Percentiles rank a stretch among this genome's conserved stretches.
Conservation (phyloP, 2,329 filamentous ascomycete species). For the Lasiodiplodia sp. region DNA sequence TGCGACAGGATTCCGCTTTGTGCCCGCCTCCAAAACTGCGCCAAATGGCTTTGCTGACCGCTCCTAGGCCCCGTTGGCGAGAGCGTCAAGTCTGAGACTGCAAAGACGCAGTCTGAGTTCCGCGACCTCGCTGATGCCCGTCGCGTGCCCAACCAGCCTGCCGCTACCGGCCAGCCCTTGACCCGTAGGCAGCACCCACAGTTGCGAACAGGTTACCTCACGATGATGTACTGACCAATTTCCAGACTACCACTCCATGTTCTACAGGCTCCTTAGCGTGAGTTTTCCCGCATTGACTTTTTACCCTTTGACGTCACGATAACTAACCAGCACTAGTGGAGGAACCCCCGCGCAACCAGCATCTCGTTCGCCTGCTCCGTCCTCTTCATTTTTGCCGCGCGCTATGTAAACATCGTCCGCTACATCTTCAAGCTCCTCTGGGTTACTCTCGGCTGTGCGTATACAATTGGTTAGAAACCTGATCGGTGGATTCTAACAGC, state of each 20-base stretch:
- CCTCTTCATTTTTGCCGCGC: constrained; percentile 66
- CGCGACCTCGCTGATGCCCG: constrained; percentile 63
- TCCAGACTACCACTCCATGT: constrained; percentile 70
- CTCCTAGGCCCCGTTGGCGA: constrained; percentile 62
- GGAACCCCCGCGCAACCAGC: constrained; percentile 69
- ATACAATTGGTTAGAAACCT: background rate
- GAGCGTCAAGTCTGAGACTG: constrained; percentile 63
- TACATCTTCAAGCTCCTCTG: constrained; percentile 68
- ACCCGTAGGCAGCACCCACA: constrained; percentile 57
- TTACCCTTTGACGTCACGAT: background rate
- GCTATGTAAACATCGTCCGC: constrained; percentile 68
- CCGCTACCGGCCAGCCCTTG: constrained; percentile 67
- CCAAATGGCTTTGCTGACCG: constrained; percentile 33
- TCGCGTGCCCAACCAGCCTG: constrained; percentile 60
- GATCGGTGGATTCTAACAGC: constrained; percentile 36
- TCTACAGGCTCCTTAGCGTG: constrained; percentile 70
- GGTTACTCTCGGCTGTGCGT: constrained; percentile 64
- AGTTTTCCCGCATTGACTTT: constrained; percentile 38
- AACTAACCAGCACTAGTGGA: constrained; percentile 58
- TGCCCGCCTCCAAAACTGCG: constrained; percentile 18
- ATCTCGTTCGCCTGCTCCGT: constrained; percentile 65
- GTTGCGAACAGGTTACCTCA: background rate
- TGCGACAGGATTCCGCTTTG: constrained; percentile 27
- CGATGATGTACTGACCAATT: constrained; percentile 23
- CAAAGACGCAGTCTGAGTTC: constrained; percentile 65